Percentiles rank a stretch among this genome's conserved stretches.
These are phyloP conservation scores for Triglochin maritima DNA, from an alignment of 106 monocot genomes.

Conservation along the genomic window DNA sequence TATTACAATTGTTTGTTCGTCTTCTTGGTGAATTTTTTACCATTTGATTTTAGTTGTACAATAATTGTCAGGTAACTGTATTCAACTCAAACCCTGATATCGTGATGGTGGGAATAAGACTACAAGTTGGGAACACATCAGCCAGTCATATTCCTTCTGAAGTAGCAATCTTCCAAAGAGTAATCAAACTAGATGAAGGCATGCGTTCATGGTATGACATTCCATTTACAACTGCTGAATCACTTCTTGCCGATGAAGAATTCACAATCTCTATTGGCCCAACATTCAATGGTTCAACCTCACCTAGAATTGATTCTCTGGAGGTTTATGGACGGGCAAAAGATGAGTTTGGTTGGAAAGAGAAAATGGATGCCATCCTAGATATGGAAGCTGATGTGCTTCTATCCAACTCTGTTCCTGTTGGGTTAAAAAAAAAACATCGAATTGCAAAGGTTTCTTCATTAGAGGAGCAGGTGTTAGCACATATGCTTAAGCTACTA, in stretches of 20 bases:
- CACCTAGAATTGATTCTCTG: constrained; percentile 79
- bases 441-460: constrained; percentile 51
- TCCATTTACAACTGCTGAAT: constrained; percentile 84
- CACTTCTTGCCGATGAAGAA: constrained; percentile 93
- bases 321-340: constrained; percentile 93
- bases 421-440: constrained; percentile 35
- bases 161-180: constrained; percentile 66
- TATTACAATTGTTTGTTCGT: no score
- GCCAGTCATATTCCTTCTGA: constrained; percentile 84
- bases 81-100: constrained; percentile 85
- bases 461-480: constrained; percentile 81
- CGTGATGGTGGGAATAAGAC: constrained; percentile 90
- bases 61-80: constrained; percentile 46
- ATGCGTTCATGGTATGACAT: constrained; percentile 98
- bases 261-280: constrained; percentile 63
- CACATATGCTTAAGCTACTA: constrained; percentile 67
- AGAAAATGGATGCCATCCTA: constrained; percentile 89
- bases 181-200: constrained; percentile 89
- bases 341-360: constrained; percentile 99
- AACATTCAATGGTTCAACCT: constrained; percentile 58
- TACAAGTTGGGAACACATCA: constrained; percentile 91
- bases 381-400: constrained; percentile 76
- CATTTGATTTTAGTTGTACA: background rate
- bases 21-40: background rate
- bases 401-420: constrained; percentile 25